Evolutionary conservation across 495 filamentous ascomycete genomes (phyloP).

Genomic region (Barbatosphaeria neglecta): DNA sequence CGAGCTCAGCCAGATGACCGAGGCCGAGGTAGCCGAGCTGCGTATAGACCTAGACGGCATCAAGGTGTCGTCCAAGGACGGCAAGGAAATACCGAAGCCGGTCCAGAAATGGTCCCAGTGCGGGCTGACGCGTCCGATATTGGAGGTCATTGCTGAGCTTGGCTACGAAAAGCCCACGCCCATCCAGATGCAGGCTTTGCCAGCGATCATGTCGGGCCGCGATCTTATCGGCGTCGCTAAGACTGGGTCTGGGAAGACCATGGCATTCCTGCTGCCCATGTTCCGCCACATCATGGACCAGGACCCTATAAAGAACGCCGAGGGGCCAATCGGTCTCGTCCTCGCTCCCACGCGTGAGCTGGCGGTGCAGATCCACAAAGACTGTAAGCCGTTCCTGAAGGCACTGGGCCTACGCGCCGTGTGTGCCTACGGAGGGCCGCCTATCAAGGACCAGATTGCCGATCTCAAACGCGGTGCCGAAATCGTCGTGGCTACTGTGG

Average conservation of each 20-base stretch:
- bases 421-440: conserved; percentile 91
- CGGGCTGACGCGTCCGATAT: conserved; percentile 70
- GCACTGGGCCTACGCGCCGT: conserved; percentile 80
- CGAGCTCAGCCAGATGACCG: conserved; percentile 74
- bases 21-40: conserved; percentile 70
- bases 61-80: conserved; percentile 75
- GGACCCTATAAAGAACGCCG: conserved; percentile 63
- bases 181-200: conserved; percentile 91
- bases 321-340: conserved; percentile 79
- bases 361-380: conserved; percentile 86
- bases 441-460: conserved; percentile 96
- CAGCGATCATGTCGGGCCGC: conserved; percentile 88
- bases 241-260: conserved; percentile 97
- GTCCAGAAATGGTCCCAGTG: conserved; percentile 96
- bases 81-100: conserved; percentile 78
- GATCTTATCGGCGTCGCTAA: conserved; percentile 96
- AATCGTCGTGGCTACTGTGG: conserved; percentile 89
- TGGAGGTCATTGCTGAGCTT: conserved; percentile 75
- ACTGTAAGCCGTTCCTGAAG: conserved; percentile 88
- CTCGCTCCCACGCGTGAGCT: conserved; percentile 94
- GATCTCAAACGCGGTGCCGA: conserved; percentile 92
- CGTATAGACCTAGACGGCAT: conserved; percentile 88
- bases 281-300: conserved; percentile 97
- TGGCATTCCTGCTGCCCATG: conserved; percentile 91
- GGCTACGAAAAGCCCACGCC: conserved; percentile 85